phyloP scores from a whole-genome alignment of 179 eudicot genomes.

The Beta corolliflora region DNA sequence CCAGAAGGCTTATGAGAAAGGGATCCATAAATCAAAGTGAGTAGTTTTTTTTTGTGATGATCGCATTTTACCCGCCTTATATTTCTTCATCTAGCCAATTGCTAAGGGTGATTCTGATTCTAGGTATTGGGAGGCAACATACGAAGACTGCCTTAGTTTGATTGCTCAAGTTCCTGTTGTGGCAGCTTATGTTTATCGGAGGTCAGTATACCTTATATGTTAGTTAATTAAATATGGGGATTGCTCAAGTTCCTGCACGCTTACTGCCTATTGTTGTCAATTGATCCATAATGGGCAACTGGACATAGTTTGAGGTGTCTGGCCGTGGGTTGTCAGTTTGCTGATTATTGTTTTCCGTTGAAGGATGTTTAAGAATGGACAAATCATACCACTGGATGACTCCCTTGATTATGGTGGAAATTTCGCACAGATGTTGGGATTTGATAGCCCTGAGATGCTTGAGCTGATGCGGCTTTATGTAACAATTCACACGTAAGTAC shows the following conservation, averaged over 20 bases:
- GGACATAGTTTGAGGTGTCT: background rate
- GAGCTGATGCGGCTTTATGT: constrained; percentile 96
- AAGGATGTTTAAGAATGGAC: constrained; percentile 88
- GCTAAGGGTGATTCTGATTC: constrained; percentile 34
- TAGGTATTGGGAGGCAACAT: constrained; percentile 98
- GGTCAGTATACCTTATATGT: constrained; percentile 15
- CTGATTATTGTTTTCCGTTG: constrained; percentile 18
- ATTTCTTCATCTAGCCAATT: constrained; percentile 11
- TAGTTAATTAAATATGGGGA: background rate
- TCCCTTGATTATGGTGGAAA: constrained; percentile 96
- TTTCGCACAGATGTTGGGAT: constrained; percentile 95
- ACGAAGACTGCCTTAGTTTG: constrained; percentile 83
- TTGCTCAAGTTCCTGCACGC: background rate
- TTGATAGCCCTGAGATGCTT: constrained; percentile 78
- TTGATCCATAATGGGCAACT: background rate
- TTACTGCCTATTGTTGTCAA: background rate
- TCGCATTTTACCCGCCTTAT: background rate
- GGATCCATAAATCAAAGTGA: constrained; percentile 90
- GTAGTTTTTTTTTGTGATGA: constrained; percentile 13
- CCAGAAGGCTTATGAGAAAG: constrained; percentile 97
- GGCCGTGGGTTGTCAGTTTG: background rate
- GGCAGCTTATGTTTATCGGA: constrained; percentile 54
- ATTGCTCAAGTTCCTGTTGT: constrained; percentile 64
- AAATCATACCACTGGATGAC: constrained; percentile 61
- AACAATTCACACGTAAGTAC: constrained; percentile 78